Evolutionary conservation across 1,139 yeast genomes (phyloP), one percentile per base, ranked within the genome.

Genomic region (Pichia inconspicua): DNA sequence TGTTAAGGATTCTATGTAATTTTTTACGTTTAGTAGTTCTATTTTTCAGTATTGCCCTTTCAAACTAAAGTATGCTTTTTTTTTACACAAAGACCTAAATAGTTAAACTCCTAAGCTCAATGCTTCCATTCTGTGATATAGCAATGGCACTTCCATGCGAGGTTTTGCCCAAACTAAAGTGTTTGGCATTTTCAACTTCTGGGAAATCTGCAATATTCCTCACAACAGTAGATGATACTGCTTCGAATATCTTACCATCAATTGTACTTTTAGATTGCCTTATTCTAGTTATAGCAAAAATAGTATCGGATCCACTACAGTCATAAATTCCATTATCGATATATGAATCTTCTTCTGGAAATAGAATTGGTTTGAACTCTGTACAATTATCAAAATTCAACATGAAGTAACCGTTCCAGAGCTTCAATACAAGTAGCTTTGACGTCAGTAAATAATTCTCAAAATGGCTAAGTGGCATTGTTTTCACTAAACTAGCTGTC

Each of bases 381-480:
- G 56, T 37, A 14, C 51, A 43, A 30, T 58, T 58, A n/a, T 44
- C 43, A 22, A 57, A 57, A 39, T 55, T 57, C 45, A 59, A 48
- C 7, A 52, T 28, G 40, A 47, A 55, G 4, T 58, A 31, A 4
- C 61, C 57, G 38, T 54, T 48, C 3, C 51, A 45, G 41, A 57
- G 45, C 14, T 54, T 47, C 14, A 61, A 37, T 9, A 61, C 35
- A 32, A 59, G 46, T 31, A 49, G 50, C 41, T 43, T 49, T 1
- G 61, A 48, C 1, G 61, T 59, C 39, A 61, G 30, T 25, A 54
- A 40, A 47, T 55, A 53, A 14, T 55, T 53, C 11, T 48, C 53
- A 39, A 55, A 60, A 19, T 46, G 41, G 1, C 54, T 44, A 4
- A 59, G 42, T 14, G 53, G 48, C 10, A 58, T 43, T 19, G 52